Evolutionary conservation across 768 basidiomycete species (phyloP).

Genomic region (Tephrocybe sp.): DNA sequence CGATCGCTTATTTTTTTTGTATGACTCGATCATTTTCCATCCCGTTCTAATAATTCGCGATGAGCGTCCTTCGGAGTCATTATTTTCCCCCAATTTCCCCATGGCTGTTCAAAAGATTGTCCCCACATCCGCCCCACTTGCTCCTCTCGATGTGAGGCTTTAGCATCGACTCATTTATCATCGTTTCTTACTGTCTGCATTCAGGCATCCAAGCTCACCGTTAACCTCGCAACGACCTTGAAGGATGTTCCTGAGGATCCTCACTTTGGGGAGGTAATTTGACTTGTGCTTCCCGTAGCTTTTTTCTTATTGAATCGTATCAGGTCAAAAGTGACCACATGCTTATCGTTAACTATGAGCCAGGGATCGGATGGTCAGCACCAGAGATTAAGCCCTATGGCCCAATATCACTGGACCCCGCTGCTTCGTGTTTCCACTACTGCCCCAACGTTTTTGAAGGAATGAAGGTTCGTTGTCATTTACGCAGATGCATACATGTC

Average conservation of each 20-base stretch:
- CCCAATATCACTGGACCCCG: slow-evolving; percentile 66
- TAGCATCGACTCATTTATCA: background rate
- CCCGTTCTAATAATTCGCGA: background rate
- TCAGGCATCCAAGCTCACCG: slow-evolving; percentile 55
- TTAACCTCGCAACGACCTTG: slow-evolving; percentile 42
- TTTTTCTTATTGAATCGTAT: background rate
- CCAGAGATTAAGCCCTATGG: slow-evolving; percentile 77
- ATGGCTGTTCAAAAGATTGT: slow-evolving; percentile 19
- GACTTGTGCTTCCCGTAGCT: background rate
- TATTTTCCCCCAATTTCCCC: background rate
- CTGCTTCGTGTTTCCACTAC: slow-evolving; percentile 81
- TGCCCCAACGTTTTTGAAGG: slow-evolving; percentile 86
- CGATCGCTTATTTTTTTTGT: no score
- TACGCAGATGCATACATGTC: background rate
- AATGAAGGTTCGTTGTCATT: slow-evolving; percentile 51
- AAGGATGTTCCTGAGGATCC: slow-evolving; percentile 54
- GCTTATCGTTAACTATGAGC: slow-evolving; percentile 64
- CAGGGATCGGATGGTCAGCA: slow-evolving; percentile 61
- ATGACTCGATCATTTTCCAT: slow-evolving; percentile 4
- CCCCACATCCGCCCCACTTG: slow-evolving; percentile 4
- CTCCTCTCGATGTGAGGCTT: slow-evolving; percentile 20
- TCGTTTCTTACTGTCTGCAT: background rate
- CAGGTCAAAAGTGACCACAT: slow-evolving; percentile 78
- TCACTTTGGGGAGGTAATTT: slow-evolving; percentile 55
- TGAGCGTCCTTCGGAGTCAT: background rate